Percentiles rank a stretch among this genome's conserved stretches.
These are phyloP conservation scores for Perilla frutescens DNA, from an alignment of 257 asterid species.

Conservation along the genomic window DNA sequence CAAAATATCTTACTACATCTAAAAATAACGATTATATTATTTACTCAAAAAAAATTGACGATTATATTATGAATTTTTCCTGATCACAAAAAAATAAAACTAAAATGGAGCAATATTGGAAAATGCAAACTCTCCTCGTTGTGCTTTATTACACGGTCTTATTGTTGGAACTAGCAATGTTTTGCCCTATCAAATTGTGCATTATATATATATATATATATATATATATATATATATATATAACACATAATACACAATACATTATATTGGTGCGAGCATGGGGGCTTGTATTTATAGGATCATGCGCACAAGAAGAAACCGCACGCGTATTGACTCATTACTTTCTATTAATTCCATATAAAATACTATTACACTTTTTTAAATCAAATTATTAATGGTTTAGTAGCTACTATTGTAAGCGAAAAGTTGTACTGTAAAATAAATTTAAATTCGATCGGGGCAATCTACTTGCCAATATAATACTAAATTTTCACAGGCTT, in stretches of 20 bases:
- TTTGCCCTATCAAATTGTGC: constrained; percentile 30
- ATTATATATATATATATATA: background rate
- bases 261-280: constrained; percentile 21
- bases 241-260: background rate
- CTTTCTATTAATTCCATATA: constrained; percentile 16
- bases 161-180: constrained; percentile 31
- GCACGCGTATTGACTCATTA: constrained; percentile 63
- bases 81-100: no score
- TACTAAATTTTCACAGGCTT: no score
- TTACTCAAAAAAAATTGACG: no score
- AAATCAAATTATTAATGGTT: background rate
- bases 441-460: no score
- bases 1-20: no score
- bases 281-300: constrained; percentile 55
- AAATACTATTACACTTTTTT: background rate
- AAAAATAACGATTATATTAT: background rate
- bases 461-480: no score
- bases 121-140: constrained; percentile 23
- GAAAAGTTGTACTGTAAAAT: no score
- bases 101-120: constrained; percentile 29
- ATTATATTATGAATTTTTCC: no score
- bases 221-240: background rate
- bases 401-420: background rate
- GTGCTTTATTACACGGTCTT: constrained; percentile 28
- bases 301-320: constrained; percentile 52